Evolutionary conservation across 768 basidiomycete species (phyloP).

Genomic region (Tricholoma bakamatsutake): DNA sequence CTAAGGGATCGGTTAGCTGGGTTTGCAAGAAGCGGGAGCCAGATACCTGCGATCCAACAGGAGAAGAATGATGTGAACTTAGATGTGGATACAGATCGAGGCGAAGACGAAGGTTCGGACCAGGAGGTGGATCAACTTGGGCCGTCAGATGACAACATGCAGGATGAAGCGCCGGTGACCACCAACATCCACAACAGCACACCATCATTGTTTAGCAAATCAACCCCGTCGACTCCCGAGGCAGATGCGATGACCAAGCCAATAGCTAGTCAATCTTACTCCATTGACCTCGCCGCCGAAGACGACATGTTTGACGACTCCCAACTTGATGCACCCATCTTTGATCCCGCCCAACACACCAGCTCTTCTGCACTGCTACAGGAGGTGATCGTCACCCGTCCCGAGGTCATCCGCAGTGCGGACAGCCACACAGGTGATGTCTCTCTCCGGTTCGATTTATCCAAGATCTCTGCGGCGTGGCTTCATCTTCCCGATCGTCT

Average conservation of each 20-base stretch:
- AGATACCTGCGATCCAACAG: conserved; percentile 16
- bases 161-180: not conserved
- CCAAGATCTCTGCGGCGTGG: conserved; percentile 23
- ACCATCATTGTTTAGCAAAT: too few relatives aligned
- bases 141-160: not conserved
- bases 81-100: not conserved
- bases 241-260: conserved; percentile 12
- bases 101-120: not conserved
- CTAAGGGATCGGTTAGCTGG: conserved; percentile 43
- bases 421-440: conserved; percentile 16
- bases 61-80: conserved; percentile 15
- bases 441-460: conserved; percentile 29
- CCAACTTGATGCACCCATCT: conserved; percentile 8
- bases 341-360: conserved; percentile 10
- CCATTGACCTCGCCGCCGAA: conserved; percentile 14
- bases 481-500: conserved; percentile 3
- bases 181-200: not conserved
- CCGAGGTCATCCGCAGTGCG: conserved; percentile 37
- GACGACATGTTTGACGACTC: conserved; percentile 19
- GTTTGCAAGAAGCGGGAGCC: conserved; percentile 50
- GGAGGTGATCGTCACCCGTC: conserved; percentile 20
- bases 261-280: not conserved
- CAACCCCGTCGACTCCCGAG: not conserved
- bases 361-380: conserved; percentile 9
- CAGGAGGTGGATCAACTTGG: not conserved